These are phyloP conservation scores for Phaffia rhodozyma DNA, from an alignment of 1,284 basidiomycete species.

Conservation along the genomic window DNA sequence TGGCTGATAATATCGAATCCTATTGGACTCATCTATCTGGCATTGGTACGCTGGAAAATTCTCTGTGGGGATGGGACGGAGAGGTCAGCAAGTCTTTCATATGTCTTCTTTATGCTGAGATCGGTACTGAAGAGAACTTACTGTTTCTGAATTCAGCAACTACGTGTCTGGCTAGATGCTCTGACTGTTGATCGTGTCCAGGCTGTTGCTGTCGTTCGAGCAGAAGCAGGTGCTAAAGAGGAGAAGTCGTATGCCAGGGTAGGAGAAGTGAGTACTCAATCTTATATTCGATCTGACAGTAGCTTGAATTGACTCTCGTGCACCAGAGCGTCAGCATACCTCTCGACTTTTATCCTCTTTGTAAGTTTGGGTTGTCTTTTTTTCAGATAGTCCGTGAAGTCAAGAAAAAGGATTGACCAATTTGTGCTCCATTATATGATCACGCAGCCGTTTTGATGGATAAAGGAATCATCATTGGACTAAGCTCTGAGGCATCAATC, in stretches of 20 bases:
- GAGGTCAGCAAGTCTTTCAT: slow-evolving; percentile 25
- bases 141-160: slow-evolving; percentile 34
- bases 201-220: slow-evolving; percentile 17
- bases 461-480: slow-evolving; percentile 95
- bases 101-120: too few species aligned
- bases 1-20: slow-evolving; percentile 89
- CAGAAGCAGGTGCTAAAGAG: slow-evolving; percentile 32
- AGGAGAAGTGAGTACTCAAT: slow-evolving; percentile 35
- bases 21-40: slow-evolving; percentile 97
- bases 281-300: too few species aligned
- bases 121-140: too few species aligned
- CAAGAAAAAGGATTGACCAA: not conserved
- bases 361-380: slow-evolving; percentile 42
- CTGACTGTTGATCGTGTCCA: slow-evolving; percentile 56
- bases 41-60: slow-evolving; percentile 86
- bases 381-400: not conserved
- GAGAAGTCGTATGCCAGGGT: slow-evolving; percentile 35
- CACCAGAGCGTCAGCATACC: slow-evolving; percentile 70
- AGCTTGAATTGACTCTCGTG: too few species aligned
- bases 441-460: slow-evolving; percentile 83
- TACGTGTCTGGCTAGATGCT: slow-evolving; percentile 92
- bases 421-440: not conserved
- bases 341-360: slow-evolving; percentile 89
- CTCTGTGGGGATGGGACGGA: slow-evolving; percentile 94
- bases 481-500: slow-evolving; percentile 72